phyloP scores from a whole-genome alignment of 768 basidiomycete genomes.

The Hypsizygus marmoreus region DNA sequence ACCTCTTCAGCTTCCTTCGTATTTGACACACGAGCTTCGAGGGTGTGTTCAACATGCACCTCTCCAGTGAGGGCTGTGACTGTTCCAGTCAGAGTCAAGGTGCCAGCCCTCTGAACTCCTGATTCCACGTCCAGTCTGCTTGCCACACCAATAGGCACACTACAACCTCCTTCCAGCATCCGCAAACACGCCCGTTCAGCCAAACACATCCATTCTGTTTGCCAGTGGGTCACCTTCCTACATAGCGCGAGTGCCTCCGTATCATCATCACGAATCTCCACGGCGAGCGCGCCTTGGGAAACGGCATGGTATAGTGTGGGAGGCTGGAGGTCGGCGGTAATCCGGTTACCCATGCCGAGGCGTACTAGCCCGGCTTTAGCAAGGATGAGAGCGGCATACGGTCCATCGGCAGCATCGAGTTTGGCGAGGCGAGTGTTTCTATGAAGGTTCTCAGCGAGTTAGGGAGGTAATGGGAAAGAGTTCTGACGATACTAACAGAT shows the following conservation, averaged over 20 bases:
- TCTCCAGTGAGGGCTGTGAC: constrained; percentile 83
- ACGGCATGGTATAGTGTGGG: constrained; percentile 87
- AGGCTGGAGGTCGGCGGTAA: constrained; percentile 71
- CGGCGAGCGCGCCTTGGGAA: constrained; percentile 88
- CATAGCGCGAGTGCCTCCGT: constrained; percentile 62
- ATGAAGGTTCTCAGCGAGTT: constrained; percentile 13
- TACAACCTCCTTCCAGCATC: constrained; percentile 96
- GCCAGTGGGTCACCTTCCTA: constrained; percentile 68
- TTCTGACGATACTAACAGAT: constrained; percentile 75
- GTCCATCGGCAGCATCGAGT: constrained; percentile 80
- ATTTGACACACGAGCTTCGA: constrained; percentile 52
- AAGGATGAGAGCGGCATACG: constrained; percentile 87
- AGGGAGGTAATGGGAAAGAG: constrained; percentile 1
- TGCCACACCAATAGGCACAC: constrained; percentile 89
- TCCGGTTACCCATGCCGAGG: constrained; percentile 70
- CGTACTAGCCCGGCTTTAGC: constrained; percentile 92
- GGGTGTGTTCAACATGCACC: constrained; percentile 67
- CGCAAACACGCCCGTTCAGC: constrained; percentile 89
- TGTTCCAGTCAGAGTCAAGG: constrained; percentile 71
- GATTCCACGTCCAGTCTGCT: constrained; percentile 45
- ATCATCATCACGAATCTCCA: constrained; percentile 81
- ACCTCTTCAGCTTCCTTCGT: constrained; percentile 65
- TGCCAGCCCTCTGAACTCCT: constrained; percentile 26
- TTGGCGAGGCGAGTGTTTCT: constrained; percentile 92
- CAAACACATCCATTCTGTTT: constrained; percentile 73